Evolutionary conservation across 2,329 filamentous ascomycete genomes (phyloP), one percentile per base, ranked within the genome.

Genomic region (Fusarium begoniae): DNA sequence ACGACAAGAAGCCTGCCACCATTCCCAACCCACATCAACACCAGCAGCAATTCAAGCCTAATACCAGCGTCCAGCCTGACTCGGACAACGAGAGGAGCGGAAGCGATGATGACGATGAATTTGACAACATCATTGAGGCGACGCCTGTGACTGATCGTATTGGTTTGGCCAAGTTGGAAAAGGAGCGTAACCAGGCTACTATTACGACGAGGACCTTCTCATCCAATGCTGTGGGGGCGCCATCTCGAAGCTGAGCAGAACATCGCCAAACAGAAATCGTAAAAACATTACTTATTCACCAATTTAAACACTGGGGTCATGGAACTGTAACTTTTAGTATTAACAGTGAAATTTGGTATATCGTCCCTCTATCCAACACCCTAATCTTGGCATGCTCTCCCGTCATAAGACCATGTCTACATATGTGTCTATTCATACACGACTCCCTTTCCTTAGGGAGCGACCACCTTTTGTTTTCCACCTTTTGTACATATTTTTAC

Each of bases 121-220:
- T 98, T 79, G 96, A 98, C 79, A 92, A 92, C 75, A 97, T 99
- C 82, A 97, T 98, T 79, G 91, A 95, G 76, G 96, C 96, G 0
- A 96, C 94, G 7, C 94, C 94, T 0, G 90, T 97, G 24, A 98
- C 95, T 1, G 96, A 98, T 81, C 90, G 92, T 62, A 93, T 93
- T 18, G 96, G 96, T 0, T 78, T 91, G 63, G 81, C 83, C 6
- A 89, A 84, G 80, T 81, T 91, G 47, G 87, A 90, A 69, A 90
- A 87, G 81, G 88, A 90, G 76, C 83, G 87, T 44, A 82, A 85
- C 11, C 83, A 82, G 63, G 85, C 85, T 5, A 84, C 84, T 11
- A 81, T 85, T 35, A 87, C 86, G 10, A 88, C 83, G 22, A 84
- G 83, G 70, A 87, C 87, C 0, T 90, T 89, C 70, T 88, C 86